These are phyloP conservation scores for Filobasidium floriforme DNA, from an alignment of 768 basidiomycete genomes.

Conservation along the genomic window DNA sequence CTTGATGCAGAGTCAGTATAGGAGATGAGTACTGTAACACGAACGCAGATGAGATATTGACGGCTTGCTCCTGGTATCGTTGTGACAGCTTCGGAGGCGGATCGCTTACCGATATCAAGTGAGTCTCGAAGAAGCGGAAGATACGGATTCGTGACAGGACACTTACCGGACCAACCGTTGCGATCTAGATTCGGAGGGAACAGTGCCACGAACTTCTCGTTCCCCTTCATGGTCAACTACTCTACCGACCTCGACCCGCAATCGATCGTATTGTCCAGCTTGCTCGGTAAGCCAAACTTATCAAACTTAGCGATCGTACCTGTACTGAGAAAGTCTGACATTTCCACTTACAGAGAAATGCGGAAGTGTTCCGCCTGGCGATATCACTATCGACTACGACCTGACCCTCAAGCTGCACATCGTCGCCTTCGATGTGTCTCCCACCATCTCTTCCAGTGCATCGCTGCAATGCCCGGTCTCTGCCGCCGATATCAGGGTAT, in stretches of 20 bases:
- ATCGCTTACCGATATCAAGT: slow-evolving; percentile 36
- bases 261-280: slow-evolving; percentile 36
- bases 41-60: not conserved
- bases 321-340: not conserved
- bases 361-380: slow-evolving; percentile 24
- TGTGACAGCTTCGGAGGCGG: slow-evolving; percentile 40
- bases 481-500: not conserved
- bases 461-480: slow-evolving; percentile 40
- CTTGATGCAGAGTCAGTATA: slow-evolving; percentile 10
- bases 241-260: slow-evolving; percentile 37
- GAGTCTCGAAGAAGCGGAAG: not conserved
- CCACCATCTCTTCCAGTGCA: slow-evolving; percentile 38
- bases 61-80: slow-evolving; percentile 25
- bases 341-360: slow-evolving; percentile 32
- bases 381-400: slow-evolving; percentile 44
- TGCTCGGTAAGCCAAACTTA: slow-evolving; percentile 35
- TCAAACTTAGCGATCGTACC: not conserved
- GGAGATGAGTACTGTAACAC: not conserved
- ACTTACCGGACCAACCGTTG: not conserved
- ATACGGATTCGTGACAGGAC: not conserved
- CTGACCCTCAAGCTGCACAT: slow-evolving; percentile 39
- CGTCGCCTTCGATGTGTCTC: slow-evolving; percentile 33
- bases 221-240: slow-evolving; percentile 43
- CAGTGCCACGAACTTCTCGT: slow-evolving; percentile 36
- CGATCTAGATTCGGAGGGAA: slow-evolving; percentile 33